Percentiles rank a stretch among this genome's conserved stretches.
Conservation (phyloP, 345 rosid species). For the Gossypium ekmanianum region DNA sequence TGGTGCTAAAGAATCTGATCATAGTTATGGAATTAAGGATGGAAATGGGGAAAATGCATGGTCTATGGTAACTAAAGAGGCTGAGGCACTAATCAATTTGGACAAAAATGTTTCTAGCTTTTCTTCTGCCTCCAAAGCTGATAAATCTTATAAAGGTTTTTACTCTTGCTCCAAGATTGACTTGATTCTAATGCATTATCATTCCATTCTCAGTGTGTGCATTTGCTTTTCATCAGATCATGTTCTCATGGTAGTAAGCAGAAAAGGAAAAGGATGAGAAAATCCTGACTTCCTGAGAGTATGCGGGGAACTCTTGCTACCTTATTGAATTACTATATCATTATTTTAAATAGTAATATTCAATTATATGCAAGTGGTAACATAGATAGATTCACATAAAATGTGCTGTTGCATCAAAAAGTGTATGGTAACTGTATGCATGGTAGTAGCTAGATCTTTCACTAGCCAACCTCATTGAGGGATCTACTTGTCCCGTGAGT, state of each 20-base stretch:
- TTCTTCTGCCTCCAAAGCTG: constrained; percentile 23
- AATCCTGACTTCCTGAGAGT: background rate
- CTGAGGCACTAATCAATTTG: constrained; percentile 21
- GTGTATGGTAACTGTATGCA: background rate
- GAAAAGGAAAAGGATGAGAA: background rate
- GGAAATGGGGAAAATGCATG: constrained; percentile 18
- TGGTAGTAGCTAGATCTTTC: background rate
- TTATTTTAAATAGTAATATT: background rate
- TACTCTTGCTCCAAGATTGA: background rate
- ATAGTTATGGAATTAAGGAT: constrained; percentile 13
- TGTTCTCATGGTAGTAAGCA: background rate
- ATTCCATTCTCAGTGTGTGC: background rate
- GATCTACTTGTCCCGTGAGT: background rate
- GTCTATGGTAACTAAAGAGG: constrained; percentile 30
- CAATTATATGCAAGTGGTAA: background rate
- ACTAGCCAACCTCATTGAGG: background rate
- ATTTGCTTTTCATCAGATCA: background rate
- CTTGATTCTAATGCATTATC: constrained; percentile 4
- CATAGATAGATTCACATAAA: background rate
- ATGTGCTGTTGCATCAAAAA: background rate
- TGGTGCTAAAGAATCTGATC: constrained; percentile 10
- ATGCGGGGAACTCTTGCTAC: background rate
- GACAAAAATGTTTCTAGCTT: constrained; percentile 25
- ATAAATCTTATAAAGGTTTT: constrained; percentile 37
- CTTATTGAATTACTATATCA: background rate